phyloP scores from a whole-genome alignment of 176 grass and related monocot species.

The Sorghum bicolor region Sorghum_bicolor_NCBIv3 NC_012874.2:59706001-59706500 shows the following conservation, averaged over 20 bases:
- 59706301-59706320: neutral
- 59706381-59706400: neutral
- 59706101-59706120: neutral
- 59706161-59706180: neutral
- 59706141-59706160: neutral
- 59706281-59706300: neutral
- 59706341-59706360: neutral
- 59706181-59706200: neutral
- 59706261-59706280: neutral
- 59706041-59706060: neutral
- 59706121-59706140: neutral
- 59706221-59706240: neutral
- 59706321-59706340: neutral
- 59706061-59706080: neutral
- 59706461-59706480: neutral
- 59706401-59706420: neutral
- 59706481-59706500: neutral
- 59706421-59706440: neutral
- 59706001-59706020: conserved; percentile 93
- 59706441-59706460: neutral
- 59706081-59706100: neutral
- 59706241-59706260: neutral
- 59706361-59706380: neutral
- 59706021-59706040: conserved; percentile 76
- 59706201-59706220: neutral